phyloP scores from a whole-genome alignment of 176 grass and related monocot species.

The Poa pratensis region DNA sequence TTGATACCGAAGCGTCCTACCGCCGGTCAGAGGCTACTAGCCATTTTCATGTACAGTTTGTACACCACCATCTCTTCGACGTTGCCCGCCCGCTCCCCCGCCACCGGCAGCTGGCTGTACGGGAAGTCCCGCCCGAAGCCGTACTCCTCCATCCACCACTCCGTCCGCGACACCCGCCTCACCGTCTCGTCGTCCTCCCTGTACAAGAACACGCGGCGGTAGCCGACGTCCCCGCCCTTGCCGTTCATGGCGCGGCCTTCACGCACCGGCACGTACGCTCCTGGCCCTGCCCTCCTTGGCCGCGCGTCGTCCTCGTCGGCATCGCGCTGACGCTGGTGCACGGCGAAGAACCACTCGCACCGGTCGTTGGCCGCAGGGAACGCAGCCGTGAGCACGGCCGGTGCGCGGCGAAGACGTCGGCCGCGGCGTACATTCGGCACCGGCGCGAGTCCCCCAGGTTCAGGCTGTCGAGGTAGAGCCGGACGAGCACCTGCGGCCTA shows the following conservation, averaged over 20 bases:
- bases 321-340: background rate
- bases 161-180: conserved; percentile 26
- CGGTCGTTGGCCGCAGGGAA: conserved; percentile 43
- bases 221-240: conserved; percentile 14
- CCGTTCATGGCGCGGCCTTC: conserved; percentile 12
- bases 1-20: background rate
- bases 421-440: conserved; percentile 28
- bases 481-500: conserved; percentile 49
- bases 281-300: conserved; percentile 21
- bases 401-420: conserved; percentile 34
- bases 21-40: too few relatives aligned
- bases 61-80: conserved; percentile 21
- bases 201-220: conserved; percentile 41
- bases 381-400: conserved; percentile 33
- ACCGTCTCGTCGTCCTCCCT: conserved; percentile 27
- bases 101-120: background rate
- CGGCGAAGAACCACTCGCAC: conserved; percentile 49
- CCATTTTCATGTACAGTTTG: conserved; percentile 42
- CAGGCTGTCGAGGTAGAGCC: conserved; percentile 42
- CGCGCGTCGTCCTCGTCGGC: background rate
- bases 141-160: conserved; percentile 53
- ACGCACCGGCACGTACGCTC: conserved; percentile 35
- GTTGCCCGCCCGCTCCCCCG: background rate
- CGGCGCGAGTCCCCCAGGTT: conserved; percentile 28
- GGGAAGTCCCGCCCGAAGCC: conserved; percentile 35